phyloP scores from a whole-genome alignment of 2,329 filamentous ascomycete species.

The Beauveria bassiana region DNA sequence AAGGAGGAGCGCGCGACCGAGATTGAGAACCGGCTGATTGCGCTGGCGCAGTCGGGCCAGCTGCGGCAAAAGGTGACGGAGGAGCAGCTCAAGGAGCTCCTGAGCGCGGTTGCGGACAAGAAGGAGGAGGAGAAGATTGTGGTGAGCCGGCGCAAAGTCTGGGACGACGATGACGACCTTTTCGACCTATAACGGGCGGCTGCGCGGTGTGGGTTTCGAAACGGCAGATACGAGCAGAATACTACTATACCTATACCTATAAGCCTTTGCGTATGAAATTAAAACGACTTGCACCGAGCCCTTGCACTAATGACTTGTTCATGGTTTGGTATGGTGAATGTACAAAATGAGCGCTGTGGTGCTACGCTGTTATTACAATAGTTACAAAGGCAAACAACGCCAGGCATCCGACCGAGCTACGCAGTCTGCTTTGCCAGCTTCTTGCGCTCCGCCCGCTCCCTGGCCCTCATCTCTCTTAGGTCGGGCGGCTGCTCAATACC shows the following conservation, averaged over 20 bases:
- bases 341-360: background rate
- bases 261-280: background rate
- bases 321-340: background rate
- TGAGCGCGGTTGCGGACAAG: slow-evolving; percentile 76
- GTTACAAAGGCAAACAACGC: background rate
- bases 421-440: slow-evolving; percentile 48
- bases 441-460: slow-evolving; percentile 55
- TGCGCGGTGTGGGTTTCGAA: too few relatives aligned
- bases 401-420: background rate
- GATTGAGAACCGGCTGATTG: slow-evolving; percentile 87
- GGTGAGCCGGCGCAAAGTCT: slow-evolving; percentile 72
- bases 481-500: slow-evolving; percentile 87
- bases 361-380: background rate
- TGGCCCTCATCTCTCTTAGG: slow-evolving; percentile 66
- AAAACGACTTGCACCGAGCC: background rate
- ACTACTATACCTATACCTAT: background rate
- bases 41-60: slow-evolving; percentile 82
- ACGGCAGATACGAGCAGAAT: background rate
- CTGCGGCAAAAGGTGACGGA: slow-evolving; percentile 83
- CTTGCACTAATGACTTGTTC: background rate
- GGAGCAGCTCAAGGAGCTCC: slow-evolving; percentile 83
- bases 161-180: slow-evolving; percentile 76
- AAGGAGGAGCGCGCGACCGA: slow-evolving; percentile 86
- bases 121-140: slow-evolving; percentile 79
- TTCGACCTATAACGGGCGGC: slow-evolving; percentile 44